Evolutionary conservation across 306 rosid genomes (phyloP), one percentile per base, ranked within the genome.

Genomic region (Cicer yamashitae): DNA sequence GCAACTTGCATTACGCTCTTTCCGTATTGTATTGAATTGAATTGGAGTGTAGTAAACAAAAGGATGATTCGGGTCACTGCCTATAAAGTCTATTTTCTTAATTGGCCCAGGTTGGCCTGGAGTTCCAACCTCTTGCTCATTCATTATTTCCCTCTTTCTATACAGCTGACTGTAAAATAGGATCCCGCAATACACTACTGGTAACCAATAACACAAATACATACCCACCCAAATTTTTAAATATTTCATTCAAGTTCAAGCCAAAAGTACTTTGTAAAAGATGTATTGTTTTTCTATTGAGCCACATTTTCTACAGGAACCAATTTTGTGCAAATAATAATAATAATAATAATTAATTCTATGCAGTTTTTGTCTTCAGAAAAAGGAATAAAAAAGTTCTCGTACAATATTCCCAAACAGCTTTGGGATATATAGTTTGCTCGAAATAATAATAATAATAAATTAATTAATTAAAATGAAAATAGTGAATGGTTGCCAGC

Each of bases 131-230:
- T 66, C 18, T 22, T 66, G 15, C 72, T 20, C 22, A 67, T 46
- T 67, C 72, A 67, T 20, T 18, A 20, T 46, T 22, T 67, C 40
- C 20, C 72, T 52, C 58, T 45, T 18, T 18, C 20, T 18, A 18
- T 18, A 18, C 20, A 18, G 1, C 20, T 18, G 20, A 18, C 1
- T 18, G 20, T 18, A 18, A 18, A 18, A 18, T 18, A 18, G 20
- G 20, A 18, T 25, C 34, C 34, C 34, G 34, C 2, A 25, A 25
- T 25, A 25, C 34, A 25, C 2, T 25, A 25, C 34, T 25, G 34
- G 34, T 25, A 25, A 25, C 34, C 34, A 25, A 25, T 25, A 25
- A 25, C 34, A 25, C 34, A 25, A 25, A 25, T 25, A 25, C 34
- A 25, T 25, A 25, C 34, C 34, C 34, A 25, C 34, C 34, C 2